phyloP scores from a whole-genome alignment of 768 basidiomycete species.

The Postia placenta region DNA sequence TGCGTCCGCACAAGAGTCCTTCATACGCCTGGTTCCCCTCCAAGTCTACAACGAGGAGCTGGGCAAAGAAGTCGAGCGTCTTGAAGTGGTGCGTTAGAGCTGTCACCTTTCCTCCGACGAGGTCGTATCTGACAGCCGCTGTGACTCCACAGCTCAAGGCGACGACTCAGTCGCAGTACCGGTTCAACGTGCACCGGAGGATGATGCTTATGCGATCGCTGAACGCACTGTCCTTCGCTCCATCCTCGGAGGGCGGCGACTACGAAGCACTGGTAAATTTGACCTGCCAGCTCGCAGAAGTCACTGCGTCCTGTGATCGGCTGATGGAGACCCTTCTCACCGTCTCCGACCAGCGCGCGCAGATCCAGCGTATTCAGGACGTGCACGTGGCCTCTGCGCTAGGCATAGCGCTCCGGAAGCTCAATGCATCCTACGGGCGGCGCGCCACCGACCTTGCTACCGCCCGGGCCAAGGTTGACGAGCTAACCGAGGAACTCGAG shows the following conservation, averaged over 20 bases:
- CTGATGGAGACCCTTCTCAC: conserved; percentile 51
- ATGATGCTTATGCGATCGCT: conserved; percentile 70
- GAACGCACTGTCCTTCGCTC: conserved; percentile 40
- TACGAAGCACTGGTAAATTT: conserved; percentile 37
- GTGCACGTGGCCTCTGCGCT: conserved; percentile 73
- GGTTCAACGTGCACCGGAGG: conserved; percentile 59
- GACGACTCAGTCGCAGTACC: conserved; percentile 57
- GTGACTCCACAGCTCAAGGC: conserved; percentile 32
- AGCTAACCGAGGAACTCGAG: conserved; percentile 64
- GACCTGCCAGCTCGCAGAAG: conserved; percentile 54
- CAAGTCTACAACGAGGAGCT: conserved; percentile 56
- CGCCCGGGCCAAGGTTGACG: conserved; percentile 40
- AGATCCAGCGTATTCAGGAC: conserved; percentile 55
- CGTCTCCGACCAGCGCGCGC: conserved; percentile 56
- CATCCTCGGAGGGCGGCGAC: conserved; percentile 27
- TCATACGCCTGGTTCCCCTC: conserved; percentile 61
- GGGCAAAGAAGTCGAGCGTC: conserved; percentile 51
- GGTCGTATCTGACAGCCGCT: not conserved
- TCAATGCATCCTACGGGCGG: conserved; percentile 68
- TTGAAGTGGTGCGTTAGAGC: conserved; percentile 29
- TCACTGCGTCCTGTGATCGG: conserved; percentile 51
- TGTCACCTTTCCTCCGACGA: not conserved
- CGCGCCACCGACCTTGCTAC: conserved; percentile 52
- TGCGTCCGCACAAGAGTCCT: conserved; percentile 60
- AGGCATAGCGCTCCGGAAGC: conserved; percentile 70